Evolutionary conservation across 1,139 yeast genomes (phyloP).

Genomic region (Candida labiduridarum): DNA sequence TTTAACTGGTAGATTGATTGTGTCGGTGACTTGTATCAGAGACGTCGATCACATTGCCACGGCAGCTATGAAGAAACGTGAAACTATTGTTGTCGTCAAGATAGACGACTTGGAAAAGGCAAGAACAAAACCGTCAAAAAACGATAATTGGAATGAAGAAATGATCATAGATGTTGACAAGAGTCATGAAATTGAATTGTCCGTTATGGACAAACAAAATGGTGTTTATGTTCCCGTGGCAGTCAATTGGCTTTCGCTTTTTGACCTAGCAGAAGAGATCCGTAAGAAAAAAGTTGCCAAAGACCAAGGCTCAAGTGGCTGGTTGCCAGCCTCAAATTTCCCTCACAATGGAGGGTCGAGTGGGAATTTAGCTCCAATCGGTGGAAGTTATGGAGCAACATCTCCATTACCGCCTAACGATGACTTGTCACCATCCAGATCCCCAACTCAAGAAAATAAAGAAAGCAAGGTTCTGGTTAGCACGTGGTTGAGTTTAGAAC

Average conservation of each 20-base stretch:
- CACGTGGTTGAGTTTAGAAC: constrained; percentile 93
- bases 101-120: constrained; percentile 86
- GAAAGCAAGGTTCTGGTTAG: constrained; percentile 50
- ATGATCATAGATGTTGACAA: constrained; percentile 81
- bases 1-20: constrained; percentile 73
- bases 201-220: constrained; percentile 80
- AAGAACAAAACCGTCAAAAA: constrained; percentile 72
- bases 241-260: constrained; percentile 82
- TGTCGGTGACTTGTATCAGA: constrained; percentile 73
- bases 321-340: constrained; percentile 80
- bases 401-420: constrained; percentile 8
- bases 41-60: constrained; percentile 93
- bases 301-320: constrained; percentile 72
- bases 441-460: constrained; percentile 10
- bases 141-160: constrained; percentile 84
- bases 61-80: constrained; percentile 74
- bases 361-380: not conserved
- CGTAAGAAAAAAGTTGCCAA: constrained; percentile 86
- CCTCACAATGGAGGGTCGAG: constrained; percentile 23
- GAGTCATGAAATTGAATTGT: constrained; percentile 87
- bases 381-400: constrained; percentile 10
- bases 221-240: constrained; percentile 83
- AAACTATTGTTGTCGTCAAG: constrained; percentile 74
- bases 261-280: constrained; percentile 91
- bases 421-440: constrained; percentile 8